Evolutionary conservation across 371 early-diverging fungal species (phyloP), one percentile per base, ranked within the genome.

Genomic region (Mortierella sp.): DNA sequence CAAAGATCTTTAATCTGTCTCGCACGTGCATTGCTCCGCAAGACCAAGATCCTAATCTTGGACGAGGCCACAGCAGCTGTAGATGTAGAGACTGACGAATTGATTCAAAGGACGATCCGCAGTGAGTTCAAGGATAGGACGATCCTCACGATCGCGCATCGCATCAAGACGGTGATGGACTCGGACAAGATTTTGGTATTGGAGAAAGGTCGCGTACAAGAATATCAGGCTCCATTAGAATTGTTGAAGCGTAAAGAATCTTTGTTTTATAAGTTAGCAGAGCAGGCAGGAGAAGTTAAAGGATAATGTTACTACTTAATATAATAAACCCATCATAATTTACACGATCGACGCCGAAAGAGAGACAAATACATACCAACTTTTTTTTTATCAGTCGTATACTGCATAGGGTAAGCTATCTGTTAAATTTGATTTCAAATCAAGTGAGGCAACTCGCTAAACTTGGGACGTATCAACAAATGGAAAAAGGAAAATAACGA

Each of bases 1-100:
- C 95, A 97, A 82, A 88, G 95, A 33, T 76, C 93, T 83, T 84
- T 96, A 45, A 91, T 98, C 58, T 94, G 96, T 76, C 85, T 97
- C 55, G 93, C 96, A 1, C 91, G 97, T 58, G 96, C 96, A 0
- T 79, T 97, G 28, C 85, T 96, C 41, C 89, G 92, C 55, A 88
- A 88, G 22, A 88, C 94, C 21, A 62, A 62, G 45, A 62, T 62
- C 47, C 43, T 62, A 22, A 24, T 62, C 41, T 43, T 62, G 47
- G 62, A 62, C 10, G 62, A 62, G 62, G 62, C 62, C 3, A 62
- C 62, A 45, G 62, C 62, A 8, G 62, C 62, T 41, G 62, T 62
- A 24, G 62, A 62, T 45, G 62, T 62, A 22, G 62, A 62, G 28
- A 62, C 62, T 10, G 62, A 62, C 28, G 62, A 62, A 24, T 43